phyloP scores from a whole-genome alignment of 306 rosid species.

The Pyrus communis region DNA sequence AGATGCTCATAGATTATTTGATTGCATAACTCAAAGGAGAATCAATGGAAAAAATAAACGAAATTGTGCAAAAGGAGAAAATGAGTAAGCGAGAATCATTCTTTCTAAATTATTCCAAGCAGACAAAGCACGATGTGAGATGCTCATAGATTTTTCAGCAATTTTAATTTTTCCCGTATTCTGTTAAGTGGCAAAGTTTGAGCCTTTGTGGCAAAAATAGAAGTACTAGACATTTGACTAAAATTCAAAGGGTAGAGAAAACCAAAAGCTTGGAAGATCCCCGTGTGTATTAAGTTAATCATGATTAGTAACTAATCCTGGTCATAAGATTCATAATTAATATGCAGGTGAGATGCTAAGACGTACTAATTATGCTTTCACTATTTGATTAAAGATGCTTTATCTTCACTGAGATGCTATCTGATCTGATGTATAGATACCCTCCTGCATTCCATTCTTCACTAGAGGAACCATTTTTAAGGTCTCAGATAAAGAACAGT shows the following conservation, averaged over 20 bases:
- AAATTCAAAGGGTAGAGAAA: background rate
- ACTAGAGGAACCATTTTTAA: constrained; percentile 9
- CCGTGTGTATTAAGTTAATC: background rate
- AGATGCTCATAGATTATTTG: too few relatives aligned
- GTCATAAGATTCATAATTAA: background rate
- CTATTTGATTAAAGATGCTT: constrained; percentile 13
- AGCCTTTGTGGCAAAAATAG: background rate
- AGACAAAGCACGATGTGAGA: background rate
- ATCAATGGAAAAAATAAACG: too few relatives aligned
- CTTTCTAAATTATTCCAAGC: background rate
- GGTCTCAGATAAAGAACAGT: background rate
- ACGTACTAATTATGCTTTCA: background rate
- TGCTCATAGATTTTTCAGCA: background rate
- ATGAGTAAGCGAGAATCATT: background rate
- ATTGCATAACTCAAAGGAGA: too few relatives aligned
- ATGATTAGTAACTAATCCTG: background rate
- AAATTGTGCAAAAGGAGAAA: background rate
- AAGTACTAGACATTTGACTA: background rate
- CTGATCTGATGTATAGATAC: constrained; percentile 7
- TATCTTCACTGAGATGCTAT: background rate
- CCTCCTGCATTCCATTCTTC: background rate
- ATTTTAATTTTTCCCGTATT: background rate
- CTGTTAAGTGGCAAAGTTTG: background rate
- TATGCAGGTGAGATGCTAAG: background rate
- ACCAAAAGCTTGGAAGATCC: background rate